A percentile compares a stretch with the other conserved stretches of the same genome.
phyloP scores from a whole-genome alignment of 345 rosid genomes.

The Syzygium oleosum region DNA sequence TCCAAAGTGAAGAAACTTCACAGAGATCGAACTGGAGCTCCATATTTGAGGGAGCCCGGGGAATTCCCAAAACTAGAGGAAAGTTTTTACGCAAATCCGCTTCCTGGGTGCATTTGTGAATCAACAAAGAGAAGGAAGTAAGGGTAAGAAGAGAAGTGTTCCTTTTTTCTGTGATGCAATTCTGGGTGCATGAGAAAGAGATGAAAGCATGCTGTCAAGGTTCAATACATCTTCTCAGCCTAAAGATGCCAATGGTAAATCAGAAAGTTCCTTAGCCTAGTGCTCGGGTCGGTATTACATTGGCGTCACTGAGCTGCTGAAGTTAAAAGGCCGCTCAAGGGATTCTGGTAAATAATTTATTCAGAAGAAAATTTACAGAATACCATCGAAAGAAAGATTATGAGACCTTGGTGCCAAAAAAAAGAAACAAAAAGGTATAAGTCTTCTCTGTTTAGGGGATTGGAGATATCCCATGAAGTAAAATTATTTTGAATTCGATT shows the following conservation, averaged over 20 bases:
- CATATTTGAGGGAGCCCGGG: slow-evolving; percentile 59
- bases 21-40: slow-evolving; percentile 61
- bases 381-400: not conserved
- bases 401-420: not conserved
- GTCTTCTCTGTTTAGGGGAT: not conserved
- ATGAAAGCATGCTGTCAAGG: not conserved
- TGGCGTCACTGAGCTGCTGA: not conserved
- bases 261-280: not conserved
- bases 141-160: not conserved
- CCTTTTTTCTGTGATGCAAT: not conserved
- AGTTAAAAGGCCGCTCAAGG: not conserved
- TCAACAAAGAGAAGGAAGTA: slow-evolving; percentile 15
- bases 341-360: not conserved
- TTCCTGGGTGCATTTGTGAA: slow-evolving; percentile 84
- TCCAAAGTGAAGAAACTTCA: slow-evolving; percentile 79
- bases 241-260: not conserved
- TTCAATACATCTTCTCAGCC: not conserved
- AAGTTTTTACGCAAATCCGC: slow-evolving; percentile 83
- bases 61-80: slow-evolving; percentile 90
- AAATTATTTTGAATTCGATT: not conserved
- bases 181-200: not conserved
- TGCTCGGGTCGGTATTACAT: not conserved
- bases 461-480: not conserved
- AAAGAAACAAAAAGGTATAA: not conserved
- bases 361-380: not conserved